Conservation (phyloP, 768 basidiomycete genomes). For the Tulasnella sp. region DNA sequence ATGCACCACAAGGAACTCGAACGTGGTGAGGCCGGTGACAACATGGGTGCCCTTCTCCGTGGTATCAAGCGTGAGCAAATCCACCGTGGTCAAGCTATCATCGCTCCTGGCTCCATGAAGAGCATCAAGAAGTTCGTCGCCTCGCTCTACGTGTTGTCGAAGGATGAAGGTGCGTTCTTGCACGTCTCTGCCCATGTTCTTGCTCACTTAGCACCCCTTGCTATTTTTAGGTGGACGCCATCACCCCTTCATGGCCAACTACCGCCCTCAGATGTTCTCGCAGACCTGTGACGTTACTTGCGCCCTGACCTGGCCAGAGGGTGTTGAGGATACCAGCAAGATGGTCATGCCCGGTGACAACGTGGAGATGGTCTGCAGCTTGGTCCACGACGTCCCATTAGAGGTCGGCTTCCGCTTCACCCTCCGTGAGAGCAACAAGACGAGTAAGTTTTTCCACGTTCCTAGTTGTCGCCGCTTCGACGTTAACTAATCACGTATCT, state of each 20-base stretch:
- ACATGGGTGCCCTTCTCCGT: constrained; percentile 97
- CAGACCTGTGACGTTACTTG: constrained; percentile 95
- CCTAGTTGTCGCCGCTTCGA: background rate
- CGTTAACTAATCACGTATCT: background rate
- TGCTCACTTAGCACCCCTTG: background rate
- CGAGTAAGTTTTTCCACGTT: constrained; percentile 56
- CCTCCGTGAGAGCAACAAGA: constrained; percentile 92
- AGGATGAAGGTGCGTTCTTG: constrained; percentile 65
- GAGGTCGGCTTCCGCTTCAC: constrained; percentile 85
- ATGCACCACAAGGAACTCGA: constrained; percentile 99
- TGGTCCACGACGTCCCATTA: constrained; percentile 83
- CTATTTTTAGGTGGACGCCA: constrained; percentile 64
- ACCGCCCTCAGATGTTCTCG: constrained; percentile 93
- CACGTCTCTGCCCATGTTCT: background rate
- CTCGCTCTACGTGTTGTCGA: constrained; percentile 86
- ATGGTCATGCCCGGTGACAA: constrained; percentile 99
- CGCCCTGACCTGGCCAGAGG: constrained; percentile 81
- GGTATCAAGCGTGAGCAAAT: constrained; percentile 97
- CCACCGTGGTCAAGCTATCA: constrained; percentile 88
- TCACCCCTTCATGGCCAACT: constrained; percentile 91
- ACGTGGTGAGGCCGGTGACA: constrained; percentile 96
- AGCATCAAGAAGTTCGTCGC: constrained; percentile 92
- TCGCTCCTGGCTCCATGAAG: constrained; percentile 87
- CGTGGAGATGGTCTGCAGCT: constrained; percentile 84
- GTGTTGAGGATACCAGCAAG: constrained; percentile 73